Percentiles rank a stretch among this genome's conserved stretches.
phyloP scores from a whole-genome alignment of 176 grass and related monocot genomes.

The Aegilops speltoides region DNA sequence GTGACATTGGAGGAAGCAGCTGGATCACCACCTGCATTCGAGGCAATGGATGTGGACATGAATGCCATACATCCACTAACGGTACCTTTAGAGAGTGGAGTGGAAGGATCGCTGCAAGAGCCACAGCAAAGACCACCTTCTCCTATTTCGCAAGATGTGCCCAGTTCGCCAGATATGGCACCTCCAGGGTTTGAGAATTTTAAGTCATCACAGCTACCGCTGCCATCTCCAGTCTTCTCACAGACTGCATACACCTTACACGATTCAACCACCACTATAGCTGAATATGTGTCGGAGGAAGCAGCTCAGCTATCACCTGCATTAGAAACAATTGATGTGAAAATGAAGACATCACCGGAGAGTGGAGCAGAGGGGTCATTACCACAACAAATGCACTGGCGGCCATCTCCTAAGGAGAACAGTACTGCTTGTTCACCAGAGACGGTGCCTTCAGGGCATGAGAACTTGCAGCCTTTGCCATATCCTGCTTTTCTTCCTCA shows the following conservation, averaged over 20 bases:
- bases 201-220: constrained; percentile 23
- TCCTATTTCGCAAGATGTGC: background rate
- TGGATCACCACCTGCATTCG: constrained; percentile 1
- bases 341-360: background rate
- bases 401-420: constrained; percentile 5
- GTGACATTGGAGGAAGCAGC: background rate
- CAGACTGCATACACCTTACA: background rate
- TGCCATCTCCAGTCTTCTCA: background rate
- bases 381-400: background rate
- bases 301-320: background rate
- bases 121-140: constrained; percentile 5
- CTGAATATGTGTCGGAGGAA: constrained; percentile 19
- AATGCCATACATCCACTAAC: background rate
- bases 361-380: constrained; percentile 12
- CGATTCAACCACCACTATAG: background rate
- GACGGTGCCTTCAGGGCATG: constrained; percentile 14
- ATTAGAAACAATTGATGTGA: constrained; percentile 1
- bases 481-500: constrained; percentile 6
- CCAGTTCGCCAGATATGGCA: constrained; percentile 20
- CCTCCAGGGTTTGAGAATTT: constrained; percentile 39
- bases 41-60: constrained; percentile 16
- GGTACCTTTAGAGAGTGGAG: background rate
- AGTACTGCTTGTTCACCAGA: constrained; percentile 17
- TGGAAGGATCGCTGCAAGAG: background rate
- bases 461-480: constrained; percentile 7